Evolutionary conservation across 441 rosid genomes (phyloP), one percentile per base, ranked within the genome.

Genomic region (Adansonia grandidieri): DNA sequence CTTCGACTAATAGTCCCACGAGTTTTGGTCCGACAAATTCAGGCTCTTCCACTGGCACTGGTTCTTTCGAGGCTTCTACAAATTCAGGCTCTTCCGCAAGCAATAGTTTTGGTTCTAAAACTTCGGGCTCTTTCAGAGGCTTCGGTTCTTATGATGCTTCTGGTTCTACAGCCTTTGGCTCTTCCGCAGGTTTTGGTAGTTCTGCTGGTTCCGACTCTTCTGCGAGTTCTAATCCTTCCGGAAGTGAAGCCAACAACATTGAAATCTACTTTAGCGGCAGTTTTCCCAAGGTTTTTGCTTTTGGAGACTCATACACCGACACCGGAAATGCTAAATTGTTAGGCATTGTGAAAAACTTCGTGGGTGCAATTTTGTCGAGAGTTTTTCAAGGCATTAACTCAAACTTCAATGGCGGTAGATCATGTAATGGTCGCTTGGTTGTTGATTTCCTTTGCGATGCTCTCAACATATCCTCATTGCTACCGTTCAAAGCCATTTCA

Each of bases 241-340:
- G 9, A 20, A 17, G 10, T 2, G 61, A n/a, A 7, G 61, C 17
- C 7, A 17, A 6, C 61, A 56, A 6, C 9, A 6, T 4, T 9
- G 45, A 32, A 22, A 14, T 14, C 3, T 8, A 24, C n/a, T 7
- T 80, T 14, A 24, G 70, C 19, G 86, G 79, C 56, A 24, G 28
- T 32, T 87, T 87, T 73, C 1, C 57, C 28, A 85, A 87, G 68
- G 76, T 85, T 45, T 87, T 24, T 64, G 88, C 88, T 9, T 87
- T 87, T 45, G 90, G 90, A 24, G 87, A 81, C 75, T 82, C 90
- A 1, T 85, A 45, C 54, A 87, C 91, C 0, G 87, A 88, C 77
- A 82, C 89, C 0, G 89, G 88, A 54, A 88, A 88, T 58, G 86
- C 89, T 45, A 70, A 32, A 37, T 17, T 64, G 15, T 9, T 81